These are phyloP conservation scores for Acer campestre DNA, from an alignment of 345 rosid species.

Conservation along the genomic window DNA sequence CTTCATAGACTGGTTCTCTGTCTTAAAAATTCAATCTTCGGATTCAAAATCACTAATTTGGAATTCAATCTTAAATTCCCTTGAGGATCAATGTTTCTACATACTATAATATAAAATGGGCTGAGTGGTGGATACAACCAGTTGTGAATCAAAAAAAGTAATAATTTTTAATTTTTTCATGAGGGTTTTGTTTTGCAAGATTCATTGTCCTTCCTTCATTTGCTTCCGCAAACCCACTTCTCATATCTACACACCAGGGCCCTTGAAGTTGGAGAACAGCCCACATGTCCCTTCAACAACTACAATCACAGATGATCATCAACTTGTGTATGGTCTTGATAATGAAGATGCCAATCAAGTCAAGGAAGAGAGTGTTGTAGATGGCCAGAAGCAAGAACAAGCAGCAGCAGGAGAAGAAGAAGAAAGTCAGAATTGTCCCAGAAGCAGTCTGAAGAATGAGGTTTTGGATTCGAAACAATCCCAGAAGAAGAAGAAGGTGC, in stretches of 20 bases:
- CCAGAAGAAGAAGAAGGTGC: conserved; percentile 70
- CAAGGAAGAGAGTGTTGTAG: conserved; percentile 31
- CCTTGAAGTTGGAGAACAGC: conserved; percentile 57
- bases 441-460: conserved; percentile 55
- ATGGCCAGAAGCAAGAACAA: conserved; percentile 29
- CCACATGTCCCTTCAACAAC: conserved; percentile 43
- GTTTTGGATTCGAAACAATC: conserved; percentile 31
- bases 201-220: conserved; percentile 73
- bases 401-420: neutral
- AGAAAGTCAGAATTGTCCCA: conserved; percentile 36
- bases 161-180: conserved; percentile 31
- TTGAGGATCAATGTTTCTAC: neutral
- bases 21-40: neutral
- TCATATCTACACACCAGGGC: conserved; percentile 50
- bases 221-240: conserved; percentile 79
- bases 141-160: neutral
- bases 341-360: conserved; percentile 32
- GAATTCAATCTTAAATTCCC: neutral
- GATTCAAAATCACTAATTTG: neutral
- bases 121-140: neutral
- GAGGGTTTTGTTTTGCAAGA: conserved; percentile 76
- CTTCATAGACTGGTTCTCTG: neutral
- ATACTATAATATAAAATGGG: conserved; percentile 10
- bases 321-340: conserved; percentile 30
- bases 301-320: conserved; percentile 32